Conservation (phyloP, 257 asterid species). For the Sherardia arvensis region DNA sequence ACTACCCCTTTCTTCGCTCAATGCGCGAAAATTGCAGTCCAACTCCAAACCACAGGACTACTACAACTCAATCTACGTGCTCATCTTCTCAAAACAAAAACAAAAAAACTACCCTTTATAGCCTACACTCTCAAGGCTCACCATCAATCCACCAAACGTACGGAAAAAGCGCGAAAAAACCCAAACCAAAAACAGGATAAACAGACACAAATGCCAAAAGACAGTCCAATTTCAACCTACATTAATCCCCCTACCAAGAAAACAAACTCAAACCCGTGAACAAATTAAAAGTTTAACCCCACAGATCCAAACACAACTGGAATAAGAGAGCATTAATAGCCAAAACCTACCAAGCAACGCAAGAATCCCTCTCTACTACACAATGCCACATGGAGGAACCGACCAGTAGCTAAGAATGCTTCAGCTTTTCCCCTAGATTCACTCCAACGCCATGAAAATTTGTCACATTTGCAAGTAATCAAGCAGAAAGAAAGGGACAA, state of each 20-base stretch:
- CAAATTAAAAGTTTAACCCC: slow-evolving; percentile 24
- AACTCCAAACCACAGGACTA: not conserved
- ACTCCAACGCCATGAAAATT: slow-evolving; percentile 24
- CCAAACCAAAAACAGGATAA: not conserved
- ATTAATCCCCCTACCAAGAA: slow-evolving; percentile 11
- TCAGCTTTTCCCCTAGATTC: slow-evolving; percentile 30
- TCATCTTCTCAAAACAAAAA: not conserved
- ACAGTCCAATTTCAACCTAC: slow-evolving; percentile 21
- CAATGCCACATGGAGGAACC: slow-evolving; percentile 25
- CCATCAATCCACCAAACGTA: not conserved
- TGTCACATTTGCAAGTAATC: slow-evolving; percentile 18
- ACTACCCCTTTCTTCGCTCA: not conserved
- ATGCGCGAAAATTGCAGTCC: not conserved
- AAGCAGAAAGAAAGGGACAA: slow-evolving; percentile 12
- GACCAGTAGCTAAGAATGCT: slow-evolving; percentile 14
- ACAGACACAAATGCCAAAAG: slow-evolving; percentile 13
- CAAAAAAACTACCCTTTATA: not conserved
- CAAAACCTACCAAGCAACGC: slow-evolving; percentile 17
- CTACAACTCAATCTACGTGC: not conserved
- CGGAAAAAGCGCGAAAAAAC: not conserved
- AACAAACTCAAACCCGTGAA: slow-evolving; percentile 17
- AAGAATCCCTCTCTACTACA: slow-evolving; percentile 13
- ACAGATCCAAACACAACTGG: slow-evolving; percentile 28
- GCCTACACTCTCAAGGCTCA: not conserved
- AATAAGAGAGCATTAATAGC: slow-evolving; percentile 16